Evolutionary conservation across 352 stramenopile genomes (phyloP).

Genomic region (Peronospora belbahrii): DNA sequence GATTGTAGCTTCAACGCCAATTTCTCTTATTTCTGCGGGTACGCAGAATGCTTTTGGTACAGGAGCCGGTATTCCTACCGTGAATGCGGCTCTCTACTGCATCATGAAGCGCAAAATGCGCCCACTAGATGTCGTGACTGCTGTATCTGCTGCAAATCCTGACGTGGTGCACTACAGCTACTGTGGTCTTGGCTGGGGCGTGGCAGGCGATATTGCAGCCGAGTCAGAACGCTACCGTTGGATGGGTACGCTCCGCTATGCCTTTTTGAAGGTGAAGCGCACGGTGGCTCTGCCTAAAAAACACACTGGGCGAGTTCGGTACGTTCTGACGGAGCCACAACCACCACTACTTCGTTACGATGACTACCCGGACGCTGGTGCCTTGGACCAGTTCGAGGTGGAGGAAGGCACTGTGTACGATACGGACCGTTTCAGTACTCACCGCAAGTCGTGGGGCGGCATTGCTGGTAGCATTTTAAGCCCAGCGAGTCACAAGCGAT

Average conservation of each 20-base stretch:
- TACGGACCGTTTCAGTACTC: conserved; percentile 34
- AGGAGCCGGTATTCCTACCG: conserved; percentile 60
- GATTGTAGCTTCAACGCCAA: conserved; percentile 69
- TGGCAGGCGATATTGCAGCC: conserved; percentile 63
- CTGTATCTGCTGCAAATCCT: conserved; percentile 41
- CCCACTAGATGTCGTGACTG: conserved; percentile 70
- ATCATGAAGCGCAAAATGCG: conserved; percentile 82
- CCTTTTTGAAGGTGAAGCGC: conserved; percentile 73
- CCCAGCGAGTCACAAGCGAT: conserved; percentile 54
- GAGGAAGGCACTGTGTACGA: conserved; percentile 79
- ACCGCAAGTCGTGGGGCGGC: conserved; percentile 62
- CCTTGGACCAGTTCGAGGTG: conserved; percentile 75
- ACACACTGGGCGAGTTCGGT: conserved; percentile 56
- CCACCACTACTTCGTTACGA: conserved; percentile 57
- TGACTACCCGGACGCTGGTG: conserved; percentile 65
- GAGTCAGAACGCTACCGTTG: conserved; percentile 78
- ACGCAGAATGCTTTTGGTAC: conserved; percentile 79
- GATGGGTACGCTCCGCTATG: conserved; percentile 66
- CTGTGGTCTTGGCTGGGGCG: conserved; percentile 71
- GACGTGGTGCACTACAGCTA: conserved; percentile 76
- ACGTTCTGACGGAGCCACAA: conserved; percentile 60
- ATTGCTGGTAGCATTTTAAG: conserved; percentile 45
- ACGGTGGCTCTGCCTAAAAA: conserved; percentile 49
- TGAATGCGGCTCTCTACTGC: conserved; percentile 63
- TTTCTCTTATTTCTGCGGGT: conserved; percentile 73